A percentile compares a stretch with the other conserved stretches of the same genome.
Conservation (phyloP, 2,329 filamentous ascomycete species). For the Aspergillus thermomutatus region DNA sequence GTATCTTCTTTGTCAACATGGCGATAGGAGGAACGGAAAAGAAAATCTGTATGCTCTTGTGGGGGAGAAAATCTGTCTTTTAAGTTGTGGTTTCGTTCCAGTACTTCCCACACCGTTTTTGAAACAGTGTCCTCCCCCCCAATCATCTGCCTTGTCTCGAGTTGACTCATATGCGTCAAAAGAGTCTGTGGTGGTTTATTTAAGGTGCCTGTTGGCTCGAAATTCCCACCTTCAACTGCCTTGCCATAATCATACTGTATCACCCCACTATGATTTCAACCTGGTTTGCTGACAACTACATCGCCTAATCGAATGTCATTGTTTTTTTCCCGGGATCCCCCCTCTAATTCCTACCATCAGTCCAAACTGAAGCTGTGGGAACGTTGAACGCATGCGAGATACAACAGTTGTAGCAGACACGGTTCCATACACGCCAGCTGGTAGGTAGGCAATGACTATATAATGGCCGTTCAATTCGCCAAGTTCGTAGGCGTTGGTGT, state of each 20-base stretch:
- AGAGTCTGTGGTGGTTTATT: not conserved
- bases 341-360: slow-evolving; percentile 14
- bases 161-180: slow-evolving; percentile 1
- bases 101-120: not conserved
- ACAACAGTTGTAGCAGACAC: not conserved
- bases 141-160: not conserved
- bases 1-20: not conserved
- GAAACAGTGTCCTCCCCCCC: not conserved
- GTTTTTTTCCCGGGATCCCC: slow-evolving; percentile 6
- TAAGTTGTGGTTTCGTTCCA: not conserved
- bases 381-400: not conserved
- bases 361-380: not conserved
- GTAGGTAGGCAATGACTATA: slow-evolving; percentile 17
- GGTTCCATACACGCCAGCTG: slow-evolving; percentile 2
- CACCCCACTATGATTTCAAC: slow-evolving; percentile 1
- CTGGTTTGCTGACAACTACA: slow-evolving; percentile 19
- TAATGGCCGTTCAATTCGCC: slow-evolving; percentile 14
- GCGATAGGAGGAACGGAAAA: slow-evolving; percentile 1
- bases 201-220: not conserved
- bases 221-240: not conserved
- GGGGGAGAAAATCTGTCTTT: slow-evolving; percentile 1
- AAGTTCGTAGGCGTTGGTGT: slow-evolving; percentile 13
- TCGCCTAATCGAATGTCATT: slow-evolving; percentile 19
- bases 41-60: not conserved
- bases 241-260: slow-evolving; percentile 3